Base-by-base conservation (phyloP, 2,329 filamentous ascomycete genomes). In the Penicillium sp. region DNA sequence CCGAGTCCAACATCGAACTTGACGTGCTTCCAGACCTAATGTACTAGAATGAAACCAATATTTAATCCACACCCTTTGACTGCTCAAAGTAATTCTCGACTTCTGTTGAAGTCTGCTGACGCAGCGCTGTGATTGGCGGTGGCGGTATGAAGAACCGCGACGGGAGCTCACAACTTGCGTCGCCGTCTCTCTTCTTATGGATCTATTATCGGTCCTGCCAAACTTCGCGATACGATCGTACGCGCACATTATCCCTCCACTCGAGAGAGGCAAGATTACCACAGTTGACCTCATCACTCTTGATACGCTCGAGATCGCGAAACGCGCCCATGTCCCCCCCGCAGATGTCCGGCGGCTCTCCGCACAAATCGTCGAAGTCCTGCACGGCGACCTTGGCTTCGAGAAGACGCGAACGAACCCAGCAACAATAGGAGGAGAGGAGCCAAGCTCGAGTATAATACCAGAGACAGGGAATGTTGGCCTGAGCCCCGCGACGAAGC, bases 241-340 rank as follows among this genome's bases (percentile, higher is more conserved):
- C 75, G 80, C 86, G 34, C 85, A 88, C 65, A 85, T 97, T 40
- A 75, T 97, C 26, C 87, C 90, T 2, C 84, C 85, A 18, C 83
- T 97, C 49, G 93, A 97, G 75, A 84, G 84, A 69, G 85, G 89
- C 63, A 79, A 81, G 45, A 79, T 99, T 68, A 89, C 89, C 21
- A 89, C 89, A 26, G 86, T 85, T 62, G 94, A 99, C 69, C 82
- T 99, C 42, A 81, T 99, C 64, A 90, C 90, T 2, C 85, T 95
- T 56, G 90, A 96, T 66, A 82, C 87, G 3, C 80, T 86, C 55
- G 89, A 96, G 66, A 84, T 97, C 59, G 91, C 91, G 51, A 94
- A 89, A 76, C 88, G 90, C 69, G 92, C 91, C 43, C 86, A 88
- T 58, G 79, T 96, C 15, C 91, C 93, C 2, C 78, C 93, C 7